Evolutionary conservation across 306 rosid species (phyloP).

Genomic region (Ceratonia siliqua): DNA sequence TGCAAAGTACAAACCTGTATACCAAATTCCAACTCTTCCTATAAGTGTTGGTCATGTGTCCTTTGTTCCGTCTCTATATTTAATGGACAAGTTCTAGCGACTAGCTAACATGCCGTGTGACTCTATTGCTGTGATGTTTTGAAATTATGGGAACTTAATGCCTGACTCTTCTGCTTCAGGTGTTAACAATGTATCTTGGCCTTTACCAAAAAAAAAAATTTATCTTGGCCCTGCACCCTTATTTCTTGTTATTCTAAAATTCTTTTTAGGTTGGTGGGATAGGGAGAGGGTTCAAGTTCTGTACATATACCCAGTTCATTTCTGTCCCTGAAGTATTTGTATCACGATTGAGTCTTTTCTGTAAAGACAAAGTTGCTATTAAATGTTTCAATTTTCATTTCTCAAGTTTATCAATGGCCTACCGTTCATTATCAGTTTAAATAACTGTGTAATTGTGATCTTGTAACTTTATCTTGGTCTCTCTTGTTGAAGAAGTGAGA

Average conservation of each 20-base stretch:
- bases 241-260: neutral
- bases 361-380: neutral
- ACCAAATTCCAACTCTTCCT: neutral
- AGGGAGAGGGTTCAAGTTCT: neutral
- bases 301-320: neutral
- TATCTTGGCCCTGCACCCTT: neutral
- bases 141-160: neutral
- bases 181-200: neutral
- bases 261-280: neutral
- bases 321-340: neutral
- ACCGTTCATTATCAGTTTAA: neutral
- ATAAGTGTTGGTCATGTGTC: neutral
- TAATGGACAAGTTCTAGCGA: neutral
- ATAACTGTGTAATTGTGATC: slow-evolving; percentile 1
- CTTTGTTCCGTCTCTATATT: neutral
- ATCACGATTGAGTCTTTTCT: neutral
- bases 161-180: neutral
- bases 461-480: neutral
- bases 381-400: neutral
- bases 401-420: neutral
- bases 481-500: neutral
- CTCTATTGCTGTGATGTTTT: neutral
- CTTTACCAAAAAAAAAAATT: too few species aligned
- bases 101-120: neutral
- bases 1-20: neutral